Percentiles rank a stretch among this genome's conserved stretches.
These are phyloP conservation scores for Acephala macrosclerotiorum DNA, from an alignment of 2,329 filamentous ascomycete species.

Conservation along the genomic window DNA sequence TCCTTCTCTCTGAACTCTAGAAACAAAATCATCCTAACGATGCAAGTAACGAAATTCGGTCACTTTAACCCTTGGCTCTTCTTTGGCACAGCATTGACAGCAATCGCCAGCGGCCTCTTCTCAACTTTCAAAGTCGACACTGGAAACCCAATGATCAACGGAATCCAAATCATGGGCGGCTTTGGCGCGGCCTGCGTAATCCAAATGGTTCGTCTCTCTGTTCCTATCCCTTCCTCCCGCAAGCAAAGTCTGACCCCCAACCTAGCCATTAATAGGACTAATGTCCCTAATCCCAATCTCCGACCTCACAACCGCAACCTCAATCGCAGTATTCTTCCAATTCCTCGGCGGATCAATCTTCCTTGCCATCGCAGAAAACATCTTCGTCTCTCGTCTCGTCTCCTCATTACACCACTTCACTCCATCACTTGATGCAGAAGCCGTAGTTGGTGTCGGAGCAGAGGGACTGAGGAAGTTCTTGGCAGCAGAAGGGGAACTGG, in stretches of 20 bases:
- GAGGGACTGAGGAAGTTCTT: conserved; percentile 44
- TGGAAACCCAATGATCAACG: conserved; percentile 28
- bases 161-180: conserved; percentile 60
- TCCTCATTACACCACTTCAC: conserved; percentile 39
- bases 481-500: not conserved
- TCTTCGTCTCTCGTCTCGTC: conserved; percentile 42
- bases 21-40: not conserved
- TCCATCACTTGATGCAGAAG: conserved; percentile 41
- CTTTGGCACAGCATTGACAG: conserved; percentile 17
- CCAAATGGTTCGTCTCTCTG: conserved; percentile 34
- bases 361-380: conserved; percentile 61
- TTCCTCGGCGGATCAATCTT: conserved; percentile 65
- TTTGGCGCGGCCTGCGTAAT: conserved; percentile 29
- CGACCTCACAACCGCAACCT: conserved; percentile 60
- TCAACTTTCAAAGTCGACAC: conserved; percentile 30
- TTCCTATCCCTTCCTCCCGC: not conserved
- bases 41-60: conserved; percentile 40
- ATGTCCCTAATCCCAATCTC: conserved; percentile 56
- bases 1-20: not conserved
- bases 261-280: conserved; percentile 53
- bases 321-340: conserved; percentile 62
- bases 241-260: no score
- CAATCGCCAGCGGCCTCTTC: conserved; percentile 27
- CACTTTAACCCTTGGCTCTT: conserved; percentile 34
- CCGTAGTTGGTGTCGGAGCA: conserved; percentile 51